Conservation (phyloP, 306 rosid genomes). For the Dryas drummondii region DNA sequence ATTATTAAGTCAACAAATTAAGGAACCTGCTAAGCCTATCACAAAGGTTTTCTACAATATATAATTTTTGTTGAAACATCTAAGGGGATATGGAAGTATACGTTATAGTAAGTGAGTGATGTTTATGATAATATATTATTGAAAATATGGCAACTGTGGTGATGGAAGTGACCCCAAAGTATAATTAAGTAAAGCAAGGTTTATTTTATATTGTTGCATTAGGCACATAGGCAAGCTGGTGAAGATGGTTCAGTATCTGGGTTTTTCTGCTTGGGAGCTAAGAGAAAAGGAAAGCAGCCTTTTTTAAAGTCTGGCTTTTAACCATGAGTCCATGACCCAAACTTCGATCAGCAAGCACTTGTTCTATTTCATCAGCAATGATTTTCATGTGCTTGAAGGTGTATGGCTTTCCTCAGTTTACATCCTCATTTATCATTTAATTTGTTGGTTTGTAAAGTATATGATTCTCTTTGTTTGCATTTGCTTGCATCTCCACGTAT, state of each 20-base stretch:
- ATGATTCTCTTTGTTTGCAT: too few species aligned
- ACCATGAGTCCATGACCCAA: not conserved
- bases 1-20: too few species aligned
- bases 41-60: not conserved
- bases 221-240: constrained; percentile 14
- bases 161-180: constrained; percentile 16
- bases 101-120: not conserved
- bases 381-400: too few species aligned
- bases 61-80: not conserved
- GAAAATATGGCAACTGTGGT: constrained; percentile 20
- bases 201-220: not conserved
- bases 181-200: not conserved
- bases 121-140: not conserved
- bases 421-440: too few species aligned
- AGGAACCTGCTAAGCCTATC: too few species aligned
- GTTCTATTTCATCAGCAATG: not conserved
- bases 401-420: too few species aligned
- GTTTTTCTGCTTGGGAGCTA: not conserved
- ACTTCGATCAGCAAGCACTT: not conserved
- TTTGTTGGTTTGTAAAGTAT: too few species aligned
- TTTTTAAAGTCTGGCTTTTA: not conserved
- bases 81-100: not conserved
- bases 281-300: not conserved
- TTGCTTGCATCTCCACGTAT: too few species aligned
- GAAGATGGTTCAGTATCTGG: not conserved